Percentiles rank a stretch among this genome's conserved stretches.
Conservation (phyloP, 2,329 filamentous ascomycete genomes). For the Colletotrichum filicis region DNA sequence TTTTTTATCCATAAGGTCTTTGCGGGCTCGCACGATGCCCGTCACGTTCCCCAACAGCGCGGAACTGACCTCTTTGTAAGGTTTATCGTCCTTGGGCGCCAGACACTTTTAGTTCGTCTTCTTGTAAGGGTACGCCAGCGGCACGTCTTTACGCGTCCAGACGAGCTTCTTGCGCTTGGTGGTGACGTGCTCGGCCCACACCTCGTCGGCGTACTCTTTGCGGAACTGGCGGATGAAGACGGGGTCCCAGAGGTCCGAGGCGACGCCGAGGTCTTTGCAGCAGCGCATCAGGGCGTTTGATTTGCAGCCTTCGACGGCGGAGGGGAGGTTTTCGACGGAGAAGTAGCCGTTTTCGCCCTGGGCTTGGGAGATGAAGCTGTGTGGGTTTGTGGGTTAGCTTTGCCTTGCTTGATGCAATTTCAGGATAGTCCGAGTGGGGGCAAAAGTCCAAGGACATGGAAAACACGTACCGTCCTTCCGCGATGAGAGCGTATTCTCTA, state of each 20-base stretch:
- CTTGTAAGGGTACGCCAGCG: constrained; percentile 72
- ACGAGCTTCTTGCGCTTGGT: constrained; percentile 93
- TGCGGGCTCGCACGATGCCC: neutral
- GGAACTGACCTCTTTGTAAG: no score
- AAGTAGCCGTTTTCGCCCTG: constrained; percentile 97
- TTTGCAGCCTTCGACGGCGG: constrained; percentile 95
- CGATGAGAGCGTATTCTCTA: constrained; percentile 92
- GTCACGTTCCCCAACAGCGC: neutral
- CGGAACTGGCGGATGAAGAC: constrained; percentile 87
- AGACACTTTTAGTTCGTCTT: neutral
- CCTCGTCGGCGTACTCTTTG: constrained; percentile 78
- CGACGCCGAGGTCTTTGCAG: constrained; percentile 97
- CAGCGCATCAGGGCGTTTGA: constrained; percentile 98
- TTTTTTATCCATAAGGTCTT: neutral
- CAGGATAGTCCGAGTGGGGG: no score
- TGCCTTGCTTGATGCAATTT: neutral
- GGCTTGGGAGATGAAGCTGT: constrained; percentile 88
- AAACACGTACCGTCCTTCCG: constrained; percentile 77
- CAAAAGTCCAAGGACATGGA: no score
- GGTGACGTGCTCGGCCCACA: constrained; percentile 87
- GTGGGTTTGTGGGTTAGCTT: neutral
- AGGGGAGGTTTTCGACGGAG: constrained; percentile 87
- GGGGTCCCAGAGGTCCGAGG: constrained; percentile 96
- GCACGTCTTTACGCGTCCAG: constrained; percentile 86
- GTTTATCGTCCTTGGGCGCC: no score